Conservation (phyloP, 345 rosid species). For the Ceriops decandra region DNA sequence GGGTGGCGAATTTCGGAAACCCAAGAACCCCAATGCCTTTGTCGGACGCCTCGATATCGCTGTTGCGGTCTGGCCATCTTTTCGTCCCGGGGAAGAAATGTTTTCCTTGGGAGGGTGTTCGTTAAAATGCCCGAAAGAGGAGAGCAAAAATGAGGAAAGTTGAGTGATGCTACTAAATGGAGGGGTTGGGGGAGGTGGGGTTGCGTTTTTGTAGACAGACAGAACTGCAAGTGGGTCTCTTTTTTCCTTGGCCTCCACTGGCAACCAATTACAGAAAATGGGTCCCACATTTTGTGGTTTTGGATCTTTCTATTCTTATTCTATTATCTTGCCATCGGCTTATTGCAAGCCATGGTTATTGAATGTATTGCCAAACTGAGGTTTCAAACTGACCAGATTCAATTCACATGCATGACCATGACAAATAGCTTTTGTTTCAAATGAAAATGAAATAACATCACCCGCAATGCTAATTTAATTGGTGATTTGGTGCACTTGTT, state of each 20-base stretch:
- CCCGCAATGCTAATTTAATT: too few relatives aligned
- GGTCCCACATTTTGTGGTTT: conserved; percentile 43
- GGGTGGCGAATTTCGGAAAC: conserved; percentile 99
- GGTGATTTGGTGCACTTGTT: too few relatives aligned
- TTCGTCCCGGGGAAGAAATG: conserved; percentile 12
- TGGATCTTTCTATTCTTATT: conserved; percentile 12
- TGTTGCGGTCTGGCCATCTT: conserved; percentile 95
- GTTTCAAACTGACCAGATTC: conserved; percentile 33
- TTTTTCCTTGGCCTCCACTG: conserved; percentile 47
- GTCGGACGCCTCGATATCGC: conserved; percentile 92
- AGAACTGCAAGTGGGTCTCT: conserved; percentile 19
- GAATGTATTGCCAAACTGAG: conserved; percentile 30
- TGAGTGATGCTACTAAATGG: conserved; percentile 17
- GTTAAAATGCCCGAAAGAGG: conserved; percentile 40
- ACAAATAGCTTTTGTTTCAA: conserved; percentile 12
- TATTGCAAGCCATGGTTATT: conserved; percentile 35
- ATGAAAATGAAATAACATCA: too few relatives aligned
- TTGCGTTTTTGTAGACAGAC: conserved; percentile 38
- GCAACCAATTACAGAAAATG: conserved; percentile 50
- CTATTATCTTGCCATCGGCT: conserved; percentile 31
- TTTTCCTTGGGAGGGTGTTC: conserved; percentile 32
- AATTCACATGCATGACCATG: conserved; percentile 45
- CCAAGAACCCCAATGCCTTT: conserved; percentile 99
- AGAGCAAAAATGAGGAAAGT: background rate
- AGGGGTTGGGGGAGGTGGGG: conserved; percentile 30